Evolutionary conservation across 768 basidiomycete genomes (phyloP), one percentile per base, ranked within the genome.

Genomic region (Udeniomyces megalosporus): DNA sequence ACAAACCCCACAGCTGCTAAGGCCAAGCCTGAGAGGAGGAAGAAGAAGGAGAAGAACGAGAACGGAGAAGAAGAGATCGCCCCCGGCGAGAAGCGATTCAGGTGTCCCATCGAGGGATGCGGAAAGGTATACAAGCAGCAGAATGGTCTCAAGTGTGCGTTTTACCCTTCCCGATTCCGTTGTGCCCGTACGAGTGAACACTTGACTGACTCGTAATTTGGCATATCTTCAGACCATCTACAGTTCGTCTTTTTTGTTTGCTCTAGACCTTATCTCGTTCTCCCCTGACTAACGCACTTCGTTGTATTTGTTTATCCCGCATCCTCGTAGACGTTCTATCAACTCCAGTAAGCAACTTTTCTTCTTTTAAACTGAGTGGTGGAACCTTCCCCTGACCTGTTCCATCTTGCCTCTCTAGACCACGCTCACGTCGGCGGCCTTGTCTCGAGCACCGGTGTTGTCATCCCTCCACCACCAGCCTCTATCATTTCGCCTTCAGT

Each of bases 1-100:
- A 24, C 53, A 5, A 14, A 31, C 32, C 20, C 53, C 22, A 31
- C 34, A 20, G 32, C 14, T 34, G 38, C 34, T n/a, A 54, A 26
- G 28, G 32, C 53, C 53, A 61, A 61, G 45, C 28, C 42, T 31
- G 52, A 61, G 60, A 17, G 34, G 2, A 52, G 45, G 51, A 61
- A 61, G 60, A 50, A 61, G 31, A 53, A 35, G 31, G 60, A 46
- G 11, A 50, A 61, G 42, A 38, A 32, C n/a, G 60, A 53, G 2
- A 51, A 60, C 8, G 60, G 52, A 11, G 52, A 53, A 2, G 60
- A 42, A 0, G 60, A 61, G 52, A 51, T 32, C 42, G 62, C 54
- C 10, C 54, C 54, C 8, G 34, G 78, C 74, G 82, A 81, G 62
- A 91, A 91, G 74, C 88, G 89, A 3, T 92, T 90, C 81, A 80